Evolutionary conservation across 176 grass and related monocot genomes (phyloP).

Genomic region (Carex kokanica): DNA sequence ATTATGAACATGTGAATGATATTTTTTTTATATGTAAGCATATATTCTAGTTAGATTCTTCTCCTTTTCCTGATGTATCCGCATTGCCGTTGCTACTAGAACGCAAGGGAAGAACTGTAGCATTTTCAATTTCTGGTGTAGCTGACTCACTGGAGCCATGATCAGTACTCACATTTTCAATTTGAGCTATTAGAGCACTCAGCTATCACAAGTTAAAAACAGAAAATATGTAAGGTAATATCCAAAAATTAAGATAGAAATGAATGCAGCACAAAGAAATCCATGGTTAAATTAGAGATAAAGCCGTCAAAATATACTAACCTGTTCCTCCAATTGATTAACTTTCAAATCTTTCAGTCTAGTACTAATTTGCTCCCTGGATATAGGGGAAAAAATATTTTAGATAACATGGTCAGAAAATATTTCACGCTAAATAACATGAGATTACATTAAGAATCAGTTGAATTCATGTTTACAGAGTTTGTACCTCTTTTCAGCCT

Average conservation of each 20-base stretch:
- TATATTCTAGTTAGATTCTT: not conserved
- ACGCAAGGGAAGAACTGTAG: conserved; percentile 31
- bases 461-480: conserved; percentile 8
- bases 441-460: conserved; percentile 20
- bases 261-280: not conserved
- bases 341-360: conserved; percentile 68
- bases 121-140: conserved; percentile 36
- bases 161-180: conserved; percentile 38
- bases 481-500: conserved; percentile 59
- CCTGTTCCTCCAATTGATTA: conserved; percentile 72
- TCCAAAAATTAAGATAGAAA: not conserved
- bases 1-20: not conserved
- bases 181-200: conserved; percentile 53
- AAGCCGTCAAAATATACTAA: conserved; percentile 31
- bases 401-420: not conserved
- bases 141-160: conserved; percentile 29
- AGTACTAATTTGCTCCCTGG: conserved; percentile 63
- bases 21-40: not conserved
- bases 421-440: conserved; percentile 6
- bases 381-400: conserved; percentile 18
- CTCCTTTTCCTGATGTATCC: conserved; percentile 22
- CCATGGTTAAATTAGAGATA: conserved; percentile 11
- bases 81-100: conserved; percentile 25
- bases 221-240: conserved; percentile 16
- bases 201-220: conserved; percentile 35